Conservation (phyloP, 768 basidiomycete genomes). For the Tylopilus balloui region DNA sequence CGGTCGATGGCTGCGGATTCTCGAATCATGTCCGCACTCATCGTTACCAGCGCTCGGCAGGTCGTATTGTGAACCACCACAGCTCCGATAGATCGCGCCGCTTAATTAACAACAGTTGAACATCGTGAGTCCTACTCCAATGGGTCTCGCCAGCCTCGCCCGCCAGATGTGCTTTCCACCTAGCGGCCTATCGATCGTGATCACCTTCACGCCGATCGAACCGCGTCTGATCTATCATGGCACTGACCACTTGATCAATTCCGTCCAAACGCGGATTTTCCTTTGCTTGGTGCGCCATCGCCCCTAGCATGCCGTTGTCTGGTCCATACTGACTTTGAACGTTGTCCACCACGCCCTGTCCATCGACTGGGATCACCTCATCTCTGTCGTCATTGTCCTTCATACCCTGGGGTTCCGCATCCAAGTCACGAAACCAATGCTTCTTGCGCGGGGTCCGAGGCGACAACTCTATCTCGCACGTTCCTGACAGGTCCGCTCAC, state of each 20-base stretch:
- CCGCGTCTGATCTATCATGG: background rate
- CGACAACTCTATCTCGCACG: constrained; percentile 14
- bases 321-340: constrained; percentile 9
- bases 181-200: background rate
- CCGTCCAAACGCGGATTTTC: constrained; percentile 1
- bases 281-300: constrained; percentile 1
- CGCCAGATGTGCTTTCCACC: constrained; percentile 1
- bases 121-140: background rate
- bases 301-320: constrained; percentile 11
- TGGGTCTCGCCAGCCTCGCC: constrained; percentile 3
- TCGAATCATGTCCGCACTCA: background rate
- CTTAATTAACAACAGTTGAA: background rate
- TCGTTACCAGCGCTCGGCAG: background rate
- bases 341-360: constrained; percentile 13
- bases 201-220: background rate
- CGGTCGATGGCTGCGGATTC: background rate
- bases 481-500: constrained; percentile 25
- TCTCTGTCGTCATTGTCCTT: constrained; percentile 14
- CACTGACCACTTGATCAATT: background rate
- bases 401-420: background rate
- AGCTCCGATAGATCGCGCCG: background rate
- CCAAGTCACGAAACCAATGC: constrained; percentile 5
- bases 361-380: constrained; percentile 24
- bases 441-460: constrained; percentile 34
- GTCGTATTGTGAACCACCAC: background rate